A percentile compares a stretch with the other conserved stretches of the same genome.
Evolutionary conservation across 805 yeast species (phyloP).

Genomic region (Starmerella vitae): DNA sequence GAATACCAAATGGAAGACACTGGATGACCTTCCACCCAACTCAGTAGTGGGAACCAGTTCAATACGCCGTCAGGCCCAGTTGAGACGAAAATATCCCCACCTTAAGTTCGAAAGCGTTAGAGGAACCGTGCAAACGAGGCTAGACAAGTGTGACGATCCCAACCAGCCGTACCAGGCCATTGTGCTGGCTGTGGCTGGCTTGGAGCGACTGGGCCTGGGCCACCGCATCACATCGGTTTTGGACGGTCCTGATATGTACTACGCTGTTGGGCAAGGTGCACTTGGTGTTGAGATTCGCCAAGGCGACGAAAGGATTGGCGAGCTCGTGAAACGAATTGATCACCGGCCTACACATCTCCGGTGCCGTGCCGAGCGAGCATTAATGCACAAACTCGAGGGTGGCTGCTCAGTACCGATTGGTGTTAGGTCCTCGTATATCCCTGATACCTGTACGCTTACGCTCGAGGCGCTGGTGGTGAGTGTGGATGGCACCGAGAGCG

Average conservation of each 20-base stretch:
- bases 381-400: constrained; percentile 83
- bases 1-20: constrained; percentile 46
- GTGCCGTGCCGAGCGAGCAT: constrained; percentile 76
- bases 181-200: constrained; percentile 85
- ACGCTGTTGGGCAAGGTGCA: constrained; percentile 99
- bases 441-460: constrained; percentile 34
- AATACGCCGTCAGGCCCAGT: constrained; percentile 83
- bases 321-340: constrained; percentile 50
- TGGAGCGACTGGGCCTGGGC: constrained; percentile 58
- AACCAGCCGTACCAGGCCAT: constrained; percentile 55
- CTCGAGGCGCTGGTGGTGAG: constrained; percentile 66
- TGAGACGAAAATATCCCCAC: constrained; percentile 62
- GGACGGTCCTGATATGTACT: constrained; percentile 68
- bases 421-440: constrained; percentile 47
- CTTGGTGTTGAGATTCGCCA: constrained; percentile 79
- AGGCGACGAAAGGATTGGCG: constrained; percentile 45
- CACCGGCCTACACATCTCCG: constrained; percentile 54
- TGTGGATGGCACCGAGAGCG: constrained; percentile 64
- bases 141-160: constrained; percentile 64
- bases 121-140: constrained; percentile 72
- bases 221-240: constrained; percentile 61
- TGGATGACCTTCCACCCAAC: constrained; percentile 70
- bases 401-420: constrained; percentile 98
- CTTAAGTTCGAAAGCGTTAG: constrained; percentile 71
- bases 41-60: constrained; percentile 90